Percentiles rank a stretch among this genome's conserved stretches.
Conservation (phyloP, 1,139 yeast genomes). For the Groenewaldozyma sp. region DNA sequence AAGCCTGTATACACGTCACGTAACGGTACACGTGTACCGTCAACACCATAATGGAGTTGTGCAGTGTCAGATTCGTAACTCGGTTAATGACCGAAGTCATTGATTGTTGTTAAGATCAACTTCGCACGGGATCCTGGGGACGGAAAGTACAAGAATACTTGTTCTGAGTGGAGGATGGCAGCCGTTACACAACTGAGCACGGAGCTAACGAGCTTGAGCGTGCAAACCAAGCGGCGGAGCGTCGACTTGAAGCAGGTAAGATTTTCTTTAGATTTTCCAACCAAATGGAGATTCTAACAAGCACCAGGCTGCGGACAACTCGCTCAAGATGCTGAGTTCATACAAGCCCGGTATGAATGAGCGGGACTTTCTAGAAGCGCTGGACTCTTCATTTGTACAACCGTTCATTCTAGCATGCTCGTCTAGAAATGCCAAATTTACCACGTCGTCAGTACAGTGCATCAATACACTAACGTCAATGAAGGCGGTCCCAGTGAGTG, state of each 20-base stretch:
- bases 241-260: constrained; percentile 48
- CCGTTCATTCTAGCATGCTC: constrained; percentile 72
- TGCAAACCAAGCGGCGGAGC: constrained; percentile 65
- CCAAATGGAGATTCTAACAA: background rate
- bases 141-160: too few species aligned
- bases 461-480: constrained; percentile 49
- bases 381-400: constrained; percentile 40
- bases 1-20: too few species aligned
- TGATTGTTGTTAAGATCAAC: too few species aligned
- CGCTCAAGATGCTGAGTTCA: constrained; percentile 42
- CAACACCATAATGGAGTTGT: too few species aligned
- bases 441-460: constrained; percentile 61
- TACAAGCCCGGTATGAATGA: constrained; percentile 25
- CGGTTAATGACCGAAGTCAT: too few species aligned
- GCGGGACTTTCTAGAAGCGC: constrained; percentile 21
- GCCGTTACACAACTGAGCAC: constrained; percentile 23
- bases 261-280: constrained; percentile 2
- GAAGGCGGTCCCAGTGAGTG: constrained; percentile 43
- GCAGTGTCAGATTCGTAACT: too few species aligned
- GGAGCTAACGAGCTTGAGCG: constrained; percentile 50
- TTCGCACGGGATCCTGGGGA: too few species aligned
- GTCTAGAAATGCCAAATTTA: constrained; percentile 64
- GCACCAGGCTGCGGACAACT: constrained; percentile 48
- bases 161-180: too few species aligned
- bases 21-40: too few species aligned